A percentile compares a stretch with the other conserved stretches of the same genome.
These are phyloP conservation scores for Neostapfia colusana DNA, from an alignment of 176 grass and related monocot species.

Conservation along the genomic window DNA sequence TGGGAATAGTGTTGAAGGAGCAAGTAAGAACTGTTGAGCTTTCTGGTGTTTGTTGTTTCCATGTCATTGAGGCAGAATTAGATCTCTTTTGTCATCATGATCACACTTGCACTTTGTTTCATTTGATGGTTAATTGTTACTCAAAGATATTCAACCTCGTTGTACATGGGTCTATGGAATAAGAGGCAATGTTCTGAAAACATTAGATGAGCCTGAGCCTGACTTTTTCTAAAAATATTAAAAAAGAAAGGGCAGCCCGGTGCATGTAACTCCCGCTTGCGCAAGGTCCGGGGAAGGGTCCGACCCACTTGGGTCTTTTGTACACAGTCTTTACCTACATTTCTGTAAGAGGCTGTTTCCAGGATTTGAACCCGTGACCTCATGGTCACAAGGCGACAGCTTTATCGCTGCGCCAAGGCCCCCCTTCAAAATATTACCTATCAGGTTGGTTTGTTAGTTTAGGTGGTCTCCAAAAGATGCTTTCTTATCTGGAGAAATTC, in stretches of 20 bases:
- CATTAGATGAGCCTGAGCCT: no score
- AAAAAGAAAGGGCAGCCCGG: background rate
- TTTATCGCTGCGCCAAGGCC: no score
- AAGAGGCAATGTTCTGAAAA: constrained; percentile 23
- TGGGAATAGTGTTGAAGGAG: constrained; percentile 60
- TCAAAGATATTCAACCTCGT: constrained; percentile 4
- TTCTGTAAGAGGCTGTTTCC: no score
- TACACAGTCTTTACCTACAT: no score
- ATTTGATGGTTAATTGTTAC: constrained; percentile 11
- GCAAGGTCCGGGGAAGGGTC: no score
- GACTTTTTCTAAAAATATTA: background rate
- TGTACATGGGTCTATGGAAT: background rate
- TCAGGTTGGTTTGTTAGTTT: constrained; percentile 6
- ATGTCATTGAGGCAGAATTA: background rate
- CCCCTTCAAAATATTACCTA: no score
- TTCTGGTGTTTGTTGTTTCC: constrained; percentile 23
- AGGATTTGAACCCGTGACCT: no score
- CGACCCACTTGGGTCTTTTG: no score
- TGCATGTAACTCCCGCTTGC: no score
- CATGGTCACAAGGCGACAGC: no score
- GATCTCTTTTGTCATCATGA: constrained; percentile 11
- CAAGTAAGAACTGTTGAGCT: constrained; percentile 64
- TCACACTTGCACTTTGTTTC: background rate
- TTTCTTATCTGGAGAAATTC: constrained; percentile 12
- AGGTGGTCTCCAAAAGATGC: constrained; percentile 5